Evolutionary conservation across 2,329 filamentous ascomycete genomes (phyloP), one percentile per base, ranked within the genome.

Genomic region (Pseudogymnoascus sp.): DNA sequence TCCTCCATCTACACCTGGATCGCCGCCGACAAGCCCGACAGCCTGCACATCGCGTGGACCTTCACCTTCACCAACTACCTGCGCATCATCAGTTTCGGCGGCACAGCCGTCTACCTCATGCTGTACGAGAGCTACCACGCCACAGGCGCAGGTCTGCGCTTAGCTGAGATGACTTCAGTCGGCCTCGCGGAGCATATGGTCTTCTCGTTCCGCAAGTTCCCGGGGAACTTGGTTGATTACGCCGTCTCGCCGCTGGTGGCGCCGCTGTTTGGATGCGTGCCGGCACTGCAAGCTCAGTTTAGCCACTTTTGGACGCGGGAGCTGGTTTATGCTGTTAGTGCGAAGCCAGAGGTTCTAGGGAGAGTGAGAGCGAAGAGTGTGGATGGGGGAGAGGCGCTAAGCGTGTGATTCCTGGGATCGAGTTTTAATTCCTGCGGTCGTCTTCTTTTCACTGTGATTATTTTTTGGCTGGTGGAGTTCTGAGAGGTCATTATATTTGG

Each of bases 301-400:
- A 83, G 80, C 70, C 88, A 91, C 72, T 84, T 90, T 70, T 90
- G 86, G 82, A 89, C 85, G 0, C 77, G 87, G 35, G 80, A 88
- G 63, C 72, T 91, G 67, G 85, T 88, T 10, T 91, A 91, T 74
- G 83, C 85, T 0, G 88, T 91, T 70, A 89, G 86, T 77, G 85
- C 86, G 74, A 91, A 90, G 82, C 85, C 69, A 15, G 44, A 50
- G 15, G 44, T 50, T 29, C 23, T 50, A 15, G 44, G 44, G 15
- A 50, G 44, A 23, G 23, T 50, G 23, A 29, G 44, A 9, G 15
- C 44, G 23, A 50, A 50, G 44, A 50, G 23, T 11, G 44, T 50
- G 15, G 7, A 6, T 29, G 44, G 44, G 7, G 44, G 3, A 3
- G 44, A 50, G 44, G 7, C 13, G 9, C 11, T 50, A 15, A 50